Percentiles rank a stretch among this genome's conserved stretches.
Evolutionary conservation across 164 flowering plant genomes (phyloP).

Genomic region (Tinospora cordifolia): DNA sequence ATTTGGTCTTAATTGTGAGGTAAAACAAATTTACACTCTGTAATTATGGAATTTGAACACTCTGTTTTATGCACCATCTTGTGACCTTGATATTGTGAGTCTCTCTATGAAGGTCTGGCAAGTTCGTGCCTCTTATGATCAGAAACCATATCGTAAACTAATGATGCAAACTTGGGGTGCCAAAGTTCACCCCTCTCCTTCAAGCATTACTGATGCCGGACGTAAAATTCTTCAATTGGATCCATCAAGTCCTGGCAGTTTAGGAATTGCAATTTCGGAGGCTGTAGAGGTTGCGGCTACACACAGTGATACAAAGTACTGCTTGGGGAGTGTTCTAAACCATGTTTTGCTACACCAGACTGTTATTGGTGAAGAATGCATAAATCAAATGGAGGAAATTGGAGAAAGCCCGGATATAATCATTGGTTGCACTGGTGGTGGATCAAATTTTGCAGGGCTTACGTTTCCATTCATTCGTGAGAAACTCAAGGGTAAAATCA

Average conservation of each 20-base stretch:
- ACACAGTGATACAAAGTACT: slow-evolving; percentile 72
- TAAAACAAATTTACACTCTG: slow-evolving; percentile 18
- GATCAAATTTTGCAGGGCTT: slow-evolving; percentile 90
- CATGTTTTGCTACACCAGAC: slow-evolving; percentile 96
- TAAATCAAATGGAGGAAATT: slow-evolving; percentile 79
- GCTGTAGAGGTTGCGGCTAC: slow-evolving; percentile 84
- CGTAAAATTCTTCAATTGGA: slow-evolving; percentile 53
- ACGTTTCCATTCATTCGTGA: slow-evolving; percentile 85
- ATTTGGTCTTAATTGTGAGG: slow-evolving; percentile 72
- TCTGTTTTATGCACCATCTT: background rate
- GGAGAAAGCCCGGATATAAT: slow-evolving; percentile 89
- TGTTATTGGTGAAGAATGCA: slow-evolving; percentile 88
- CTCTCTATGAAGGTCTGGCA: slow-evolving; percentile 74
- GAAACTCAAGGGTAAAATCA: slow-evolving; percentile 69
- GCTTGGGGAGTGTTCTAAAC: slow-evolving; percentile 89
- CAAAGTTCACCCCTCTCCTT: slow-evolving; percentile 92
- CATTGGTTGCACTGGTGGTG: slow-evolving; percentile 95
- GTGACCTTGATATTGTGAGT: slow-evolving; percentile 6
- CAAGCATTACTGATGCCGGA: slow-evolving; percentile 65
- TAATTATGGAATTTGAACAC: slow-evolving; percentile 1
- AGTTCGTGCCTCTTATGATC: slow-evolving; percentile 92
- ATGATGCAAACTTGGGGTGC: slow-evolving; percentile 99
- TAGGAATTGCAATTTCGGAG: slow-evolving; percentile 94
- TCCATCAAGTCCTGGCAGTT: slow-evolving; percentile 82
- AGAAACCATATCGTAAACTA: slow-evolving; percentile 79